Base-by-base conservation (phyloP, 2,329 filamentous ascomycete species). In the Fusarium continuum region DNA sequence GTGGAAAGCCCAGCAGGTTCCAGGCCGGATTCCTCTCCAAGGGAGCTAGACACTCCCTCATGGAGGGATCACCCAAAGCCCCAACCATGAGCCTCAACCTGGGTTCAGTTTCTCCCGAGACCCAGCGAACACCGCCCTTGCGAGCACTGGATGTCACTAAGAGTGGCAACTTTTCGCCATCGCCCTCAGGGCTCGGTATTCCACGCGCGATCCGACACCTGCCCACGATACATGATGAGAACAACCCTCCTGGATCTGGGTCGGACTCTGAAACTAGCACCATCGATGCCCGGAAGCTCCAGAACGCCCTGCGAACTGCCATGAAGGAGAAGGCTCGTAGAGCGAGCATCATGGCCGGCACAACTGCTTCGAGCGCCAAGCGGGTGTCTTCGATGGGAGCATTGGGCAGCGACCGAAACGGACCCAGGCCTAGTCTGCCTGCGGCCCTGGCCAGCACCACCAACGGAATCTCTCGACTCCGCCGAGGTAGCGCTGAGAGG, bases 1-100 rank as follows among this genome's bases (percentile, higher is more conserved):
- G 71, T 14, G 68, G 76, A 28, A 91, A 91, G 69, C 85, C 86
- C 45, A 91, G 85, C 77, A 86, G 94, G 36, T 98, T 98, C 78
- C 91, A 96, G 70, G 85, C 93, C 3, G 94, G 94, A 6, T 97
- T 97, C 75, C 79, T 98, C 20, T 88, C 91, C 79, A 85, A 85
- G 72, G 70, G 69, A 29, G 67, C 76, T 34, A 76, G 79, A 36
- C 70, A 74, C 3, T 79, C 80, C 3, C 71, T 78, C 31, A 77
- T 76, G 34, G 80, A 84, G 39, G 88, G 85, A 46, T 92, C 90
- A 5, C 82, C 85, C 13, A 78, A 79, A 13, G 79, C 83, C 2
- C 84, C 86, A 13, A 81, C 82, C 8, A 76, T 88, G 55, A 83
- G 83, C n/a, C 79, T 85, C 22, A 82, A 83, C 45, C 76, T 88